Base-by-base conservation (phyloP, 1,139 yeast genomes). In the Kodamaea ohmeri region DNA sequence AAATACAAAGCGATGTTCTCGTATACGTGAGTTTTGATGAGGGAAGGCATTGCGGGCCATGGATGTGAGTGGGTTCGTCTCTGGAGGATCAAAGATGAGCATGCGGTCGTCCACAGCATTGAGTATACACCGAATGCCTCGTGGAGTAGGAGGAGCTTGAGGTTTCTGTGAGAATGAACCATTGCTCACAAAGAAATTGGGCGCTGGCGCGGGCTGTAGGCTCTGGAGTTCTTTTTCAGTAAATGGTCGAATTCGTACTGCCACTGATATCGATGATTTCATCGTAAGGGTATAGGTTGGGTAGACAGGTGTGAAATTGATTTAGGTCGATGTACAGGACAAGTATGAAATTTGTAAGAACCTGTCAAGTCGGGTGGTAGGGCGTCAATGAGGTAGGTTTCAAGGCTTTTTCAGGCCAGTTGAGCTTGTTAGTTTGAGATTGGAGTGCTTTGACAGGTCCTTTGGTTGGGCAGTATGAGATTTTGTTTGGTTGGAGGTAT, bases 31-130 rank as follows among this genome's bases (percentile, higher is more conserved):
- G 28, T 58, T 52, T 34, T 50, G 48, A 32, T 58, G 58, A 18
- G 82, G 78, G 42, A 82, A 71, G 2, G 80, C 78, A 37, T 75
- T 75, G 34, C 71, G 71, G 45, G 82, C 85, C 71, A 83, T 70
- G 41, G 66, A 69, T 17, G 75, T 69, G 47, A 83, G 57, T 0
- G 94, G 88, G 51, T 79, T 81, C n/a, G 78, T 70, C 37, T 81
- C 86, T 2, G 88, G 82, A 0, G 97, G 97, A 58, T 89, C 96
- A 57, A 90, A 89, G 9, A 89, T 81, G 42, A 90, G 69, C 95
- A 89, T 88, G 46, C 80, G 70, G 50, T 87, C 95, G 63, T 89
- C 96, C 3, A 87, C 92, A 19, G 87, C 94, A 41, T 85, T 80
- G 17, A 90, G 73, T 26, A 89, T 76, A 49, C 82, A 83, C 35